Conservation (phyloP, 164 flowering plant species). For the Pachysandra terminalis region DNA sequence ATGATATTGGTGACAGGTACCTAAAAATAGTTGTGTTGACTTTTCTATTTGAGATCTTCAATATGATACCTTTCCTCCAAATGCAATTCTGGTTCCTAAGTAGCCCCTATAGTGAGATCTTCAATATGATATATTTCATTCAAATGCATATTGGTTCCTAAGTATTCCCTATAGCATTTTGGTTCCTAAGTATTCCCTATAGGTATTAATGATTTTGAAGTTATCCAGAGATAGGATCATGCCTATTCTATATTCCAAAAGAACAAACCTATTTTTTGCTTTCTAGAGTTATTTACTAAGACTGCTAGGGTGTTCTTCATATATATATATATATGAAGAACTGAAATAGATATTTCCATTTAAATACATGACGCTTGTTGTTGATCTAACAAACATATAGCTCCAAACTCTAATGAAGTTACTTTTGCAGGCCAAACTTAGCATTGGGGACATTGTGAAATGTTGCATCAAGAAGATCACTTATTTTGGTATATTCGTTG, state of each 20-base stretch:
- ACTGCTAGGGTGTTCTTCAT: too few relatives aligned
- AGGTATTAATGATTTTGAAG: too few relatives aligned
- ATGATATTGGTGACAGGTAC: not conserved
- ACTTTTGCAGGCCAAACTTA: constrained; percentile 68
- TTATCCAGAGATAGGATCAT: too few relatives aligned
- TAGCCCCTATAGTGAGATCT: not conserved
- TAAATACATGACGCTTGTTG: not conserved
- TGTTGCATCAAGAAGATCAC: constrained; percentile 79
- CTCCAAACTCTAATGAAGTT: constrained; percentile 1
- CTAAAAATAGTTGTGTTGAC: not conserved
- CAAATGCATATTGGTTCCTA: not conserved
- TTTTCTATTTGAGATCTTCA: not conserved
- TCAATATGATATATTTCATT: not conserved
- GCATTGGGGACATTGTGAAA: constrained; percentile 80
- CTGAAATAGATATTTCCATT: not conserved
- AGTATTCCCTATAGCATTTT: too few relatives aligned
- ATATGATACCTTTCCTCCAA: not conserved
- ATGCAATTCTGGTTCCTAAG: not conserved
- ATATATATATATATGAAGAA: too few relatives aligned
- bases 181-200: not conserved
- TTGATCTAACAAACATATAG: not conserved
- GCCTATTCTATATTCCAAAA: too few relatives aligned
- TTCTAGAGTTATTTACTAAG: not conserved
- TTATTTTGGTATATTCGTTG: constrained; percentile 89
- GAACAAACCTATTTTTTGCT: too few relatives aligned